Evolutionary conservation across 352 stramenopile genomes (phyloP).

Genomic region (Phytophthora brassicae): DNA sequence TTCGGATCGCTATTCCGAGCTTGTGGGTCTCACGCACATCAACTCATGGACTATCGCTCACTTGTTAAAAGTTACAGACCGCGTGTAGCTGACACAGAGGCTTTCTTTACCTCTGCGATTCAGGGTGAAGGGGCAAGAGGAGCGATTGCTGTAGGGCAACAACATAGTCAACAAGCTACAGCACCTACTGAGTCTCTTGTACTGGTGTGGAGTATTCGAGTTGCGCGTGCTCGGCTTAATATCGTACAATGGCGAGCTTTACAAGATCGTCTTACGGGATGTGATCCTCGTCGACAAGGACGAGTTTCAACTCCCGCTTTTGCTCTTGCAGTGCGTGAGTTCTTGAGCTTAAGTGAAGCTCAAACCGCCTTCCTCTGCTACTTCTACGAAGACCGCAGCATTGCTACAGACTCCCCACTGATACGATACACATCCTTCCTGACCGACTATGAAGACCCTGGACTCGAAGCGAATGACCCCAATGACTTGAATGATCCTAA

Average conservation of each 20-base stretch:
- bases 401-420: slow-evolving; percentile 54
- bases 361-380: slow-evolving; percentile 72
- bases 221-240: slow-evolving; percentile 49
- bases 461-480: slow-evolving; percentile 39
- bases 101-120: slow-evolving; percentile 43
- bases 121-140: slow-evolving; percentile 28
- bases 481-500: slow-evolving; percentile 6
- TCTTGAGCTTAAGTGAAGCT: slow-evolving; percentile 54
- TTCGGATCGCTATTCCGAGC: slow-evolving; percentile 61
- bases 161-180: slow-evolving; percentile 52
- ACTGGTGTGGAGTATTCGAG: slow-evolving; percentile 72
- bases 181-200: slow-evolving; percentile 68
- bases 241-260: slow-evolving; percentile 40
- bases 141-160: slow-evolving; percentile 28
- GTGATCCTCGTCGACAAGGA: slow-evolving; percentile 53
- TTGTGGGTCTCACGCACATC: slow-evolving; percentile 62
- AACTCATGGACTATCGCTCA: slow-evolving; percentile 73
- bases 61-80: slow-evolving; percentile 70
- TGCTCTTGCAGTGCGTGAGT: slow-evolving; percentile 42
- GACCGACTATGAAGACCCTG: slow-evolving; percentile 71
- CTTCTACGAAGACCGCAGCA: slow-evolving; percentile 77
- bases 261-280: slow-evolving; percentile 55
- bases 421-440: slow-evolving; percentile 76
- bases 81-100: slow-evolving; percentile 51
- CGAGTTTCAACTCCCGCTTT: slow-evolving; percentile 54